These are phyloP conservation scores for Pseudopithomyces chartarum DNA, from an alignment of 2,329 filamentous ascomycete genomes.

Conservation along the genomic window DNA sequence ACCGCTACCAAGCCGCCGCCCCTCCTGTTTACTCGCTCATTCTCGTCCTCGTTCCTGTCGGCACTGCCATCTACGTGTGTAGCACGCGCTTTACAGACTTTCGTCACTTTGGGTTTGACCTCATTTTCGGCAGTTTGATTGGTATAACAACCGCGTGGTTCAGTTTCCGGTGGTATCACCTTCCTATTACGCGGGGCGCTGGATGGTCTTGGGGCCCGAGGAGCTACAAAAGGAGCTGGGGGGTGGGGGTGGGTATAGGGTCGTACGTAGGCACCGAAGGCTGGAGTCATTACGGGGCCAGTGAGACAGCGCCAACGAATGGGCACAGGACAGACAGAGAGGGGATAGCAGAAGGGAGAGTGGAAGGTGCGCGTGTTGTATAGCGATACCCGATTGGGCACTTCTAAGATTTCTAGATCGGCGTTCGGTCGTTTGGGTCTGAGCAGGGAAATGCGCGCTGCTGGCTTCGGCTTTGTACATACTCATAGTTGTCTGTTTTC, in stretches of 20 bases:
- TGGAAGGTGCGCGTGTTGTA: neutral
- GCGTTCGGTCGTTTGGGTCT: neutral
- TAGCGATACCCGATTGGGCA: neutral
- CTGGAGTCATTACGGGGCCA: constrained; percentile 37
- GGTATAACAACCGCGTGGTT: constrained; percentile 74
- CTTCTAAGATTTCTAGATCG: neutral
- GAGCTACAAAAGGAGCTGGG: constrained; percentile 74
- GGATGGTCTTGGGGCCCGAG: constrained; percentile 91
- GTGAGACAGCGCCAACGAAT: constrained; percentile 8
- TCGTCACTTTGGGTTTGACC: constrained; percentile 90
- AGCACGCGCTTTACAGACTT: constrained; percentile 86
- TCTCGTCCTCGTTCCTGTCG: constrained; percentile 72
- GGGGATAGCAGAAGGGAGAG: neutral
- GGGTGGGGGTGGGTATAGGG: constrained; percentile 67
- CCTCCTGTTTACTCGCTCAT: constrained; percentile 80
- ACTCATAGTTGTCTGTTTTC: neutral
- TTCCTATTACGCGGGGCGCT: constrained; percentile 76
- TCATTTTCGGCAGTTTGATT: constrained; percentile 81
- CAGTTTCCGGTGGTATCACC: constrained; percentile 83
- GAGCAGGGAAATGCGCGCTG: neutral
- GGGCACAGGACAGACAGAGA: neutral
- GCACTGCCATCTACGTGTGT: constrained; percentile 78
- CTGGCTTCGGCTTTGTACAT: neutral
- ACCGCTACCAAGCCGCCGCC: constrained; percentile 76
- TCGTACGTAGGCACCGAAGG: constrained; percentile 56